A percentile compares a stretch with the other conserved stretches of the same genome.
Conservation (phyloP, 2,329 filamentous ascomycete species). For the Huntiella abstrusa region DNA sequence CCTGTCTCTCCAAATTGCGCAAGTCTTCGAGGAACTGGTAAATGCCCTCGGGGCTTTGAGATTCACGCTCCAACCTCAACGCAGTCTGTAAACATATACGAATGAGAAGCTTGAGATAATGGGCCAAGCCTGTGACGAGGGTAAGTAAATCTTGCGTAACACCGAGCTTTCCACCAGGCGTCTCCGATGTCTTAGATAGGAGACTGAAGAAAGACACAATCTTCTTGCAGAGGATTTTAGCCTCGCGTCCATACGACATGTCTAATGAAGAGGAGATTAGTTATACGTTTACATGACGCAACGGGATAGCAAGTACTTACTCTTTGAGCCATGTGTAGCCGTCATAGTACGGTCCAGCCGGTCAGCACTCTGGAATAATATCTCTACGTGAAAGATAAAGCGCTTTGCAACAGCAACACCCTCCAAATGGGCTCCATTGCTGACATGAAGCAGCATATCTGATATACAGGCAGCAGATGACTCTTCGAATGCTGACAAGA, state of each 20-base stretch:
- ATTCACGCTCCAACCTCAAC: slow-evolving; percentile 76
- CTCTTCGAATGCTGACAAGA: slow-evolving; percentile 90
- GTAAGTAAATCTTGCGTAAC: slow-evolving; percentile 98
- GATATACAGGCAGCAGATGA: slow-evolving; percentile 96
- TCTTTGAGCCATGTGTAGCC: slow-evolving; percentile 30
- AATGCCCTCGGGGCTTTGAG: slow-evolving; percentile 52
- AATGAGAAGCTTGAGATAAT: slow-evolving; percentile 94
- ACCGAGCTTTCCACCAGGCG: slow-evolving; percentile 71
- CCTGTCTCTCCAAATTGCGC: slow-evolving; percentile 42
- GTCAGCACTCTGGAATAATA: slow-evolving; percentile 78
- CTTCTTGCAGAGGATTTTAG: slow-evolving; percentile 99
- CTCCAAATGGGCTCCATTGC: slow-evolving; percentile 90
- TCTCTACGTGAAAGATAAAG: slow-evolving; percentile 90
- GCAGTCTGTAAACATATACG: slow-evolving; percentile 90
- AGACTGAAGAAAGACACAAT: slow-evolving; percentile 96
- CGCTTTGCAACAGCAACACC: slow-evolving; percentile 87
- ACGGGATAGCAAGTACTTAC: slow-evolving; percentile 26
- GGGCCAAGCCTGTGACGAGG: slow-evolving; percentile 83
- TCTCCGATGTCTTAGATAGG: slow-evolving; percentile 85
- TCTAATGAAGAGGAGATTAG: slow-evolving; percentile 26
- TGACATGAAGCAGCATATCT: slow-evolving; percentile 96
- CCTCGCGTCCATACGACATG: slow-evolving; percentile 79
- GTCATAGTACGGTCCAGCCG: slow-evolving; percentile 57
- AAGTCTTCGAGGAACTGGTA: slow-evolving; percentile 71
- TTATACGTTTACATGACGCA: background rate